Conservation (phyloP, 768 basidiomycete species). For the Pleurotus giganteus region DNA sequence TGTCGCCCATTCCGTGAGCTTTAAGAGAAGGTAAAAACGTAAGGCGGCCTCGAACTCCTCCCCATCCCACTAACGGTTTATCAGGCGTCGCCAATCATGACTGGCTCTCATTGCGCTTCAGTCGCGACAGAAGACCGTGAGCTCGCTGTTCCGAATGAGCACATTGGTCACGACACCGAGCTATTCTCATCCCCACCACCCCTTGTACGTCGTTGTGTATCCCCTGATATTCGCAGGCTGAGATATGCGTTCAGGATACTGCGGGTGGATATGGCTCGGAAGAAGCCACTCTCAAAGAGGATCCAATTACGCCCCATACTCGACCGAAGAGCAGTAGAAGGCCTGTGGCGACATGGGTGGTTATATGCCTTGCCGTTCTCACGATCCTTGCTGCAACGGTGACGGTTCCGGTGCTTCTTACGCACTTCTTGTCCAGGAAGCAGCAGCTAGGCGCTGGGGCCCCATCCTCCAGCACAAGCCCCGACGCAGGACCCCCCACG, state of each 20-base stretch:
- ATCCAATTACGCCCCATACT: not conserved
- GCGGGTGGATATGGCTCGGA: slow-evolving; percentile 25
- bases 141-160: no score
- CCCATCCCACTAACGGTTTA: no score
- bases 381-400: slow-evolving; percentile 39
- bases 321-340: not conserved
- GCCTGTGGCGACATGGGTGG: slow-evolving; percentile 14
- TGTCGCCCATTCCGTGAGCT: no score
- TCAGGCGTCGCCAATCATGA: not conserved
- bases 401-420: slow-evolving; percentile 32
- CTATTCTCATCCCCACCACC: no score
- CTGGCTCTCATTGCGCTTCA: not conserved
- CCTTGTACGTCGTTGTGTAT: no score
- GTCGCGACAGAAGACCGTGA: not conserved
- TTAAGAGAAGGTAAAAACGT: no score
- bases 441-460: slow-evolving; percentile 16
- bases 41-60: no score
- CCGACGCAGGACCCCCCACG: slow-evolving; percentile 14
- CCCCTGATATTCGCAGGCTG: not conserved
- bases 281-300: slow-evolving; percentile 15
- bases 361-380: slow-evolving; percentile 25
- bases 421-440: slow-evolving; percentile 12
- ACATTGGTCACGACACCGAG: no score
- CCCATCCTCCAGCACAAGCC: slow-evolving; percentile 14
- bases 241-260: not conserved